Percentiles rank a stretch among this genome's conserved stretches.
Conservation (phyloP, 1,139 yeast genomes). For the Suhomyces guaymorum region DNA sequence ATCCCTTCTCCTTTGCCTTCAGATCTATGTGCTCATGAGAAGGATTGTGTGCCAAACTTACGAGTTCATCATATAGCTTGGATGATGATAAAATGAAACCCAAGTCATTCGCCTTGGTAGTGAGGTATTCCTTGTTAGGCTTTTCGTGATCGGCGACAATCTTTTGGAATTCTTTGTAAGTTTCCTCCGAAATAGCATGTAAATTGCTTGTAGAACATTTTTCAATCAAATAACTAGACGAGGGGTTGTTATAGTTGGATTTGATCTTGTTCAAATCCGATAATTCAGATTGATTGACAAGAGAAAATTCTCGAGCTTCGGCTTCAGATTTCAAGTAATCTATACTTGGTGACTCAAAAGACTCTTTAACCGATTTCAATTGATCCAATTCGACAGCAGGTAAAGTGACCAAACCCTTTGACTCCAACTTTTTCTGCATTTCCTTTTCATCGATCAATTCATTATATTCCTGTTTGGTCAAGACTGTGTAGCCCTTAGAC, state of each 20-base stretch:
- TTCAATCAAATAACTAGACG: conserved; percentile 29
- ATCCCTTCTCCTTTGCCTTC: conserved; percentile 15
- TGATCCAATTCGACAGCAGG: conserved; percentile 25
- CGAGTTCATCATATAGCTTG: conserved; percentile 32
- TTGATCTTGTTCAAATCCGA: conserved; percentile 19
- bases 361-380: conserved; percentile 16
- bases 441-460: conserved; percentile 33
- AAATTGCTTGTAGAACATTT: conserved; percentile 28
- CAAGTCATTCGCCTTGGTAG: conserved; percentile 28
- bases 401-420: conserved; percentile 38
- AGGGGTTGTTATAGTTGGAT: conserved; percentile 24
- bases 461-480: conserved; percentile 29
- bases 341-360: conserved; percentile 20
- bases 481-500: conserved; percentile 30
- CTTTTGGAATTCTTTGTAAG: conserved; percentile 23
- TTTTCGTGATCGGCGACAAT: conserved; percentile 32
- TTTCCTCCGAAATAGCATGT: conserved; percentile 27
- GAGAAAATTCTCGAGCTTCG: conserved; percentile 17
- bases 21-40: conserved; percentile 18
- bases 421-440: conserved; percentile 33
- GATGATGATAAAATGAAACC: conserved; percentile 36
- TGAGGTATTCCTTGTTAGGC: conserved; percentile 26
- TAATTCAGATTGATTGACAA: conserved; percentile 23
- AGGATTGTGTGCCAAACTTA: conserved; percentile 28
- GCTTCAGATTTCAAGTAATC: conserved; percentile 23